Percentiles rank a stretch among this genome's conserved stretches.
Evolutionary conservation across 1,284 basidiomycete species (phyloP).

Genomic region (Irpex lacteus): DNA sequence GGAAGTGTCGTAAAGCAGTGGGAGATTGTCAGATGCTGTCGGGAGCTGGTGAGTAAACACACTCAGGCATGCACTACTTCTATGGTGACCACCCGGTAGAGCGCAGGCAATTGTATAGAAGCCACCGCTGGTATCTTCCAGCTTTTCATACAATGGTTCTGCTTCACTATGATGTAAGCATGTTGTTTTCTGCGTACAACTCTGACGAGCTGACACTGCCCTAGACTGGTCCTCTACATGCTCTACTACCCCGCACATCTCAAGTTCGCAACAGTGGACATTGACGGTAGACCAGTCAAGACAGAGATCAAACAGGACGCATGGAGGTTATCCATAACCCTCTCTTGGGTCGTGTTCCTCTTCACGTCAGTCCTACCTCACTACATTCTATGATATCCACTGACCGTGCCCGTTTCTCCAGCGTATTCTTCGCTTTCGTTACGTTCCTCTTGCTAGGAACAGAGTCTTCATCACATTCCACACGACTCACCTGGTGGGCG

Average conservation of each 20-base stretch:
- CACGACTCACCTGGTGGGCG: conserved; percentile 65
- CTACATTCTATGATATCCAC: conserved; percentile 15
- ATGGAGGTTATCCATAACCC: conserved; percentile 74
- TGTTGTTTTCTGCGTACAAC: neutral
- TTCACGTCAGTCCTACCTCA: conserved; percentile 64
- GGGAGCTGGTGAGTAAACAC: conserved; percentile 53
- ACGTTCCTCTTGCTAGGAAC: conserved; percentile 47
- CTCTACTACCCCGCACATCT: conserved; percentile 86
- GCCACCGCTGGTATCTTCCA: conserved; percentile 84
- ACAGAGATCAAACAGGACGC: conserved; percentile 53
- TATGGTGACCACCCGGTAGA: conserved; percentile 37
- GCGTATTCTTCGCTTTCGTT: conserved; percentile 48
- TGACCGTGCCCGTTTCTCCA: conserved; percentile 26
- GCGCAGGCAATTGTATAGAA: conserved; percentile 74
- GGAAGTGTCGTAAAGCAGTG: conserved; percentile 83
- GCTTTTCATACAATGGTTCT: conserved; percentile 81
- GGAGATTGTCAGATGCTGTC: conserved; percentile 83
- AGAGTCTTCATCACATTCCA: conserved; percentile 18
- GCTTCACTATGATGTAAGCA: conserved; percentile 84
- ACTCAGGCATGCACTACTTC: too few relatives aligned
- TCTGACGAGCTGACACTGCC: neutral
- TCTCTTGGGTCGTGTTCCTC: conserved; percentile 69
- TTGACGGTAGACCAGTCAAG: conserved; percentile 46
- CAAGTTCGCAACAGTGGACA: conserved; percentile 58
- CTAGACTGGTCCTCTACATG: conserved; percentile 86